Evolutionary conservation across 371 early-diverging fungal species (phyloP), one percentile per base, ranked within the genome.

Genomic region (Syncephalis plumigaleata): DNA sequence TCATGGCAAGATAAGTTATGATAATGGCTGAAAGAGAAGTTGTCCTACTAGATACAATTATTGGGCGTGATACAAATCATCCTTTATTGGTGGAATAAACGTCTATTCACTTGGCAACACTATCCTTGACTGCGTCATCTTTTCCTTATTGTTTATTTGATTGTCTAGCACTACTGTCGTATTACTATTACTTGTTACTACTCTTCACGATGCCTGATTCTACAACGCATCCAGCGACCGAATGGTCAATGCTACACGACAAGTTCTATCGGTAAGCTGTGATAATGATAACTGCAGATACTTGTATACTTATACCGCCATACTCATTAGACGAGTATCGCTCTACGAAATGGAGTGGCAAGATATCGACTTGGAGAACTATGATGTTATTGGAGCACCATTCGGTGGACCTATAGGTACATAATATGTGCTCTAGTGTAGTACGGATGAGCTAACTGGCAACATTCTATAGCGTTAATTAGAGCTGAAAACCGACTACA

Each of bases 371-470:
- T 65, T 94, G 20, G 74, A 79, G 1, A 82, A 84, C 50, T 86
- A 67, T 56, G 66, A 81, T 53, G 72, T 89, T 36, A 81, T 90
- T 0, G 82, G 77, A 0, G 84, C 91, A 13, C 81, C 84, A 1
- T 81, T 75, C 65, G 95, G 90, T 26, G 95, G 95, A 9, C 95
- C 95, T 5, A 74, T 94, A 36, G 91, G 90, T 87, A 74, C 43
- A 48, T 15, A 16, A 17, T 44, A 16, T 5, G 9, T 31, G 20
- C 17, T 36, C 36, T 42, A 11, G 26, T 25, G 27, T 2, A n/a
- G 18, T 47, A 23, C 21, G 18, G 8, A 40, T 21, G 8, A 4
- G 8, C 8, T 31, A 15, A 17, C 5, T 15, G 13, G 40, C 45
- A 16, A 13, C 38, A 17, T 21, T 27, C 31, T 43, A 1, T 56